Base-by-base conservation (phyloP, 192 early-diverging fungal genomes). In the Entomortierella parvispora region DNA sequence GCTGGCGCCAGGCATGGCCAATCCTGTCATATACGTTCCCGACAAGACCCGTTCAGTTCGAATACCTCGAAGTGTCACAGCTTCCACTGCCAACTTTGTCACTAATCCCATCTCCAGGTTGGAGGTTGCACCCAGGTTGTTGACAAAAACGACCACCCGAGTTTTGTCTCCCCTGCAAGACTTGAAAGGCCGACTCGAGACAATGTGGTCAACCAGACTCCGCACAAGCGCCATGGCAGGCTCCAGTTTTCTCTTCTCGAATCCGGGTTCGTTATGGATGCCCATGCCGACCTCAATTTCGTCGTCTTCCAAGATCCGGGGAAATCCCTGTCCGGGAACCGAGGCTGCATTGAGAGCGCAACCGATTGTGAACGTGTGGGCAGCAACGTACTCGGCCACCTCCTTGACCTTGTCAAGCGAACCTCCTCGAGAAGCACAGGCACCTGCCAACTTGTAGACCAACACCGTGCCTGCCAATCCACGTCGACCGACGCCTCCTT, bases 261-360 rank as follows among this genome's bases (percentile, higher is more conserved):
- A 87, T 4, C 94, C 94, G 12, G 92, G 85, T 81, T 96, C 94
- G 61, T 91, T 92, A 71, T 96, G 94, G 57, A 96, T 96, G 18
- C 79, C 79, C 85, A 93, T 90, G 4, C 94, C 94, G 46, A 93
- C 83, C 54, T 90, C 87, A 17, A 92, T 84, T 26, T 87, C 85
- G 62, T 83, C 68, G 29, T 84, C 78, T 3, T 65, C 52, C 9
- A 94, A 83, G 18, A 70, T 81, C 23, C 87, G 81, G 29, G 82
- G 79, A 67, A 84, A 80, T 4, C 83, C 78, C 18, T 77, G 79
- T 2, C 93, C 93, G 2, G 93, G 93, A 42, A 95, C 82, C 9
- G 88, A 90, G 59, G 91, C 89, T 22, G 90, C 89, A 40, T 92
- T 85, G 25, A 96, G 82, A 2, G 90, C 88, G 51, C 91, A 90